These are phyloP conservation scores for Calonectria multiphialidica DNA, from an alignment of 2,329 filamentous ascomycete genomes.

Conservation along the genomic window DNA sequence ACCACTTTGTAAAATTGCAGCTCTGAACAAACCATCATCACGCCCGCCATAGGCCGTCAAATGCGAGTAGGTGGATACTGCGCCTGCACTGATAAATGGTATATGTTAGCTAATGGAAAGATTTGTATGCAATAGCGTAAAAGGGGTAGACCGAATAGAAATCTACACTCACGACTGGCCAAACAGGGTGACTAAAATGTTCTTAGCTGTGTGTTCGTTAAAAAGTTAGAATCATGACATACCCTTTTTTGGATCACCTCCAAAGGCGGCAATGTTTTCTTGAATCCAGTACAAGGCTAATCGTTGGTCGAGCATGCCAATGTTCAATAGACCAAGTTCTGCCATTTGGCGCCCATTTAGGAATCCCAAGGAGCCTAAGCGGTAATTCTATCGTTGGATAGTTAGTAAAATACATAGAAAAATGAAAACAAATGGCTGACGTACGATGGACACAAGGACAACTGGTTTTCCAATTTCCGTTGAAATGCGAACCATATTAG, in stretches of 20 bases:
- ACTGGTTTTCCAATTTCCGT: not conserved
- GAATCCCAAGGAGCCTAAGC: not conserved
- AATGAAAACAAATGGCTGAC: not conserved
- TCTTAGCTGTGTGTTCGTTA: not conserved
- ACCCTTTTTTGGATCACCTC: not conserved
- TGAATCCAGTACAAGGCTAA: not conserved
- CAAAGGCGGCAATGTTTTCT: not conserved
- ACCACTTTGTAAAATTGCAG: not conserved
- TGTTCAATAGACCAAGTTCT: not conserved
- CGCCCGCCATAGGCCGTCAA: not conserved
- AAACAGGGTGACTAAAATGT: not conserved
- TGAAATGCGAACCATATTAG: not conserved
- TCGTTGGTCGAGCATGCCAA: not conserved
- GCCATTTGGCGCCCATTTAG: not conserved
- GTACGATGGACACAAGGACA: not conserved
- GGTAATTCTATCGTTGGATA: not conserved
- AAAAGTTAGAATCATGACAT: no score
- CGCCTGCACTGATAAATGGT: not conserved
- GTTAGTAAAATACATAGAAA: not conserved
- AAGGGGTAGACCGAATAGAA: not conserved
- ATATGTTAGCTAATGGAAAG: not conserved
- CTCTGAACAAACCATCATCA: not conserved
- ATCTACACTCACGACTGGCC: not conserved
- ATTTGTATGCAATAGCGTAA: not conserved
- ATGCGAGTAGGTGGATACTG: not conserved